phyloP scores from a whole-genome alignment of 2,329 filamentous ascomycete genomes.

The Colletotrichum truncatum region DNA sequence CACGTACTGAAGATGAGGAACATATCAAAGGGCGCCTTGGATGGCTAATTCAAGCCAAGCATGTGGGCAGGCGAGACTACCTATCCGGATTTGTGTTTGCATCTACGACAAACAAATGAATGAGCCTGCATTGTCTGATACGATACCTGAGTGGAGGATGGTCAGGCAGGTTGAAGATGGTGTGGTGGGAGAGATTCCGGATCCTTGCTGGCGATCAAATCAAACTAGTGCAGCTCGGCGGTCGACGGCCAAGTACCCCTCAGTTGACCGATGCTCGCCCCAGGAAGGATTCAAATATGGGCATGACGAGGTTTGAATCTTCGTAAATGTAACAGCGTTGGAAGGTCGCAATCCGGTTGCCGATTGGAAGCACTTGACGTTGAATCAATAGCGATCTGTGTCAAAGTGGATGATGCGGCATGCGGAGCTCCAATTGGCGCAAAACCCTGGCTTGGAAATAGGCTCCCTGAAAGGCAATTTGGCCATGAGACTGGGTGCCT shows the following conservation, averaged over 20 bases:
- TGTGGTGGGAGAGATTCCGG: neutral
- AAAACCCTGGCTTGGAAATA: neutral
- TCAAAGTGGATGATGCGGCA: neutral
- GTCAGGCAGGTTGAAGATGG: neutral
- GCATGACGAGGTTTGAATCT: neutral
- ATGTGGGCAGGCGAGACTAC: neutral
- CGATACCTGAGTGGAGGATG: neutral
- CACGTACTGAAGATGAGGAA: neutral
- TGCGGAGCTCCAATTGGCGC: neutral
- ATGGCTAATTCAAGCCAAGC: neutral
- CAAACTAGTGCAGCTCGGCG: neutral
- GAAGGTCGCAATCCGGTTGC: no score
- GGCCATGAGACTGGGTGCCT: slow-evolving; percentile 22
- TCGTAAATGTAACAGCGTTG: neutral
- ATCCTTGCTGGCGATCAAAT: neutral
- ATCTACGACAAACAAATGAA: neutral
- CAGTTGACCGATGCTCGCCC: neutral
- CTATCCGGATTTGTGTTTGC: neutral
- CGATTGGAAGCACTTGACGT: neutral
- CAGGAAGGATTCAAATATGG: neutral
- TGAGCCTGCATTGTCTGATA: neutral
- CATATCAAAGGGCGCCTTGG: neutral
- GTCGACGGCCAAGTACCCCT: neutral
- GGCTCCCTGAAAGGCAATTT: neutral
- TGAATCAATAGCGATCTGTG: neutral